Percentiles rank a stretch among this genome's conserved stretches.
Evolutionary conservation across 495 filamentous ascomycete species (phyloP).

Genomic region (Talaromyces thailandensis): DNA sequence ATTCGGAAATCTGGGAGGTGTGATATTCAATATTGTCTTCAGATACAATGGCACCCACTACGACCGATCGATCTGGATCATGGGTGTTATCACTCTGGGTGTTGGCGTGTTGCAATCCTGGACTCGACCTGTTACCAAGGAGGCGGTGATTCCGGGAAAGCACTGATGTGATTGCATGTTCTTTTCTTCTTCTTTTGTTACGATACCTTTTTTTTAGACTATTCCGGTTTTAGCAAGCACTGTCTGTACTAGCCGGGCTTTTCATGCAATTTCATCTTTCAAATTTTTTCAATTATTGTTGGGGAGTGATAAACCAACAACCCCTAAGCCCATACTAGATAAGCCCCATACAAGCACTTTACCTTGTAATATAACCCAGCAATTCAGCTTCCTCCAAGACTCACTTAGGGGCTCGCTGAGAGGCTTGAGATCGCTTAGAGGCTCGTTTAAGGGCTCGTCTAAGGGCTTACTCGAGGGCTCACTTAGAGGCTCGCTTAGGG

Average conservation of each 20-base stretch:
- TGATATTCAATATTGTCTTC: conserved; percentile 81
- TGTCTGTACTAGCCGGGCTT: not conserved
- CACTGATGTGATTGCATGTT: not conserved
- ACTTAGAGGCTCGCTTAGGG: too few species aligned
- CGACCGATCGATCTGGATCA: conserved; percentile 66
- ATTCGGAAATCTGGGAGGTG: conserved; percentile 74
- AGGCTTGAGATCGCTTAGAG: too few species aligned
- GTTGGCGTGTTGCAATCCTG: conserved; percentile 60
- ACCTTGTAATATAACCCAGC: too few species aligned
- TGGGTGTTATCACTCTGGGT: conserved; percentile 64
- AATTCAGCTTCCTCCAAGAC: too few species aligned
- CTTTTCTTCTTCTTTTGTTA: not conserved
- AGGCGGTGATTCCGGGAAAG: not conserved
- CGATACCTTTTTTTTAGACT: not conserved
- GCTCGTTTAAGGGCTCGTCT: too few species aligned
- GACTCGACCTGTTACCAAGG: conserved; percentile 51
- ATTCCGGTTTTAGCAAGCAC: not conserved
- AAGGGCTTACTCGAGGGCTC: too few species aligned
- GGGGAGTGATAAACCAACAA: too few species aligned
- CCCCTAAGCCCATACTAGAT: too few species aligned
- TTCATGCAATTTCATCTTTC: not conserved
- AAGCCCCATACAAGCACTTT: too few species aligned
- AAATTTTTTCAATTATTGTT: too few species aligned
- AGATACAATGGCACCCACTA: conserved; percentile 63
- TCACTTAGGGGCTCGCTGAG: too few species aligned